Conservation (phyloP, 2,329 filamentous ascomycete species). For the Venturia oleaginea region DNA sequence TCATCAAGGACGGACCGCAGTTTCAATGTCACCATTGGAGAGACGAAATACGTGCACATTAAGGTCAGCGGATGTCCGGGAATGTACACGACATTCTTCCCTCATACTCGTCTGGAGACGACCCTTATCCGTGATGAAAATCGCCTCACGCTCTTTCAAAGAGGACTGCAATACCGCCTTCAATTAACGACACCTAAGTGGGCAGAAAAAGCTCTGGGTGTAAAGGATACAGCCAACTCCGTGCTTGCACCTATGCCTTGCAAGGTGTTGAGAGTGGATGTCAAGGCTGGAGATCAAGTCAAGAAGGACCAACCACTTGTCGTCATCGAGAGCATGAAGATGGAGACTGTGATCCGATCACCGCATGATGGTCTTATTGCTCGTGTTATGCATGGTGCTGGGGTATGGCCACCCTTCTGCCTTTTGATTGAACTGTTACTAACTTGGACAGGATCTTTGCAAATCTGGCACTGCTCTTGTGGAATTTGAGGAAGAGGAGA, state of each 20-base stretch:
- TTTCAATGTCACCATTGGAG: slow-evolving; percentile 42
- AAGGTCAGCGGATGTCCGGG: slow-evolving; percentile 34
- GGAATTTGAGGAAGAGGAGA: slow-evolving; percentile 27
- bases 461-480: slow-evolving; percentile 40
- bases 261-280: slow-evolving; percentile 86
- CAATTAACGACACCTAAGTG: slow-evolving; percentile 56
- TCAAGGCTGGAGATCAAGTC: slow-evolving; percentile 70
- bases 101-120: slow-evolving; percentile 67
- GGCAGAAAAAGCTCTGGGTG: slow-evolving; percentile 78
- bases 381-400: slow-evolving; percentile 40
- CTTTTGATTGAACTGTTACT: slow-evolving; percentile 19
- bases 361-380: slow-evolving; percentile 39
- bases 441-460: slow-evolving; percentile 24
- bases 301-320: slow-evolving; percentile 80
- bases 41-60: slow-evolving; percentile 32
- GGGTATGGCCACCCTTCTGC: slow-evolving; percentile 25
- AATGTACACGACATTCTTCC: slow-evolving; percentile 57
- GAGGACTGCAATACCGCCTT: slow-evolving; percentile 49
- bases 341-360: slow-evolving; percentile 46
- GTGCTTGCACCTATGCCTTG: slow-evolving; percentile 95
- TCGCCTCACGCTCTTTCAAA: slow-evolving; percentile 69
- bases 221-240: slow-evolving; percentile 71
- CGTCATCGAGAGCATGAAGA: slow-evolving; percentile 52
- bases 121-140: slow-evolving; percentile 59
- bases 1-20: slow-evolving; percentile 39